phyloP scores from a whole-genome alignment of 106 monocot genomes.

The Alisma plantagoaquatica region DNA sequence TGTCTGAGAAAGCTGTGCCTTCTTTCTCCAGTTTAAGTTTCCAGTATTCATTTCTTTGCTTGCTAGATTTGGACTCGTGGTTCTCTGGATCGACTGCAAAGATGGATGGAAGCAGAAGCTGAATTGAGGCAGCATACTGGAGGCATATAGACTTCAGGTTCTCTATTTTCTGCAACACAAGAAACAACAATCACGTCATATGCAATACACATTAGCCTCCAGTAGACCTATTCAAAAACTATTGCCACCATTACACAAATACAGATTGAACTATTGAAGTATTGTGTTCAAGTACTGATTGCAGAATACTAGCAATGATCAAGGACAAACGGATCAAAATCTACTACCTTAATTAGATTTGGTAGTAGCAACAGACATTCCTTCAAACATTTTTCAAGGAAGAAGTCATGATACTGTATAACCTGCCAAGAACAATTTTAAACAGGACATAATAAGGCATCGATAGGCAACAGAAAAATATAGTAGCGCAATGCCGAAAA shows the following conservation, averaged over 20 bases:
- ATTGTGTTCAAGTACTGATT: no score
- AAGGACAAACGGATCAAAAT: no score
- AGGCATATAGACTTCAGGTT: slow-evolving; percentile 88
- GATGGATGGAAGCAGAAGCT: slow-evolving; percentile 67
- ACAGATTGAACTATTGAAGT: no score
- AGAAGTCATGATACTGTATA: slow-evolving; percentile 86
- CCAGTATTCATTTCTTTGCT: slow-evolving; percentile 10
- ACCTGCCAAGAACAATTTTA: slow-evolving; percentile 46
- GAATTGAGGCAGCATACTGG: slow-evolving; percentile 70
- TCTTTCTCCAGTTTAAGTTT: slow-evolving; percentile 29
- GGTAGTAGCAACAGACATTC: slow-evolving; percentile 92
- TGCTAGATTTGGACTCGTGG: slow-evolving; percentile 25
- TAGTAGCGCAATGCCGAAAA: no score
- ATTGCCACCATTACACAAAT: no score
- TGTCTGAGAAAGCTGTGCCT: slow-evolving; percentile 36
- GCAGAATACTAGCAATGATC: no score
- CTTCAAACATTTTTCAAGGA: slow-evolving; percentile 91
- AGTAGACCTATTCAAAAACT: no score
- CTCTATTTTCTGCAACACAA: slow-evolving; percentile 84
- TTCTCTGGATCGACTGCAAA: slow-evolving; percentile 20
- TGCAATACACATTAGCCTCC: no score
- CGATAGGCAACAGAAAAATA: no score
- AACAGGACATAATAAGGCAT: no score
- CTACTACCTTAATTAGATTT: slow-evolving; percentile 76
- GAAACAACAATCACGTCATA: no score